Base-by-base conservation (phyloP, 2,329 filamentous ascomycete species). In the Penicillium sp. region DNA sequence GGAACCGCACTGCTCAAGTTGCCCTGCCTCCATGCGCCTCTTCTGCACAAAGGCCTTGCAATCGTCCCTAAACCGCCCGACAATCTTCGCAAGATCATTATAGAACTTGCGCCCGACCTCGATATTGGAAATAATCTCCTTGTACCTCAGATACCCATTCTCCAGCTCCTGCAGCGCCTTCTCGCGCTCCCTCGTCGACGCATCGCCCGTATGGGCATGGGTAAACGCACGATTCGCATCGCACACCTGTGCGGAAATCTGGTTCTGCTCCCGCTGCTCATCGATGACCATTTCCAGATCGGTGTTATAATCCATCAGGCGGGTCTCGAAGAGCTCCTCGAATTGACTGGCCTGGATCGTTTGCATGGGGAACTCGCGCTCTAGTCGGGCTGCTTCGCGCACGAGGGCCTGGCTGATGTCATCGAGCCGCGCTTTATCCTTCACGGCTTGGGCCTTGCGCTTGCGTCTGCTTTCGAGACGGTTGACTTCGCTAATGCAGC, bases 101-200 rank as follows among this genome's bases (percentile, higher is more conserved):
- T 98, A 99, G 75, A 99, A 99, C 75, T 95, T 97, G 57, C 94
- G 85, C 0, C 92, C 95, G 0, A 91, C 91, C 67, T 98, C 94
- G 3, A 97, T 84, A 73, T 98, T 97, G 67, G 87, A 91, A 61
- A 97, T 88, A 60, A 98, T 92, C 75, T 99, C 94, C 79, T 97
- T 97, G 82, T 98, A 98, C 78, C 94, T 96, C 77, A 93, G 88
- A 75, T 96, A 98, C 0, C 92, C 94, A 66, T 91, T 93, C 76
- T 98, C 94, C 9, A 99, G 82, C 64, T 86, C 88, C 77, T 99
- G 95, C 53, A 99, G 79, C 0, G 92, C 93, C 68, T 90, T 86
- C 75, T 98, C 94, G 15, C 95, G 88, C 72, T 96, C 93, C 63
- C 84, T 85, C 2, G 84, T 86, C 6, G 86, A 87, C 0, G 84